Conservation (phyloP, 2,329 filamentous ascomycete genomes). For the Penicillium sp. region DNA sequence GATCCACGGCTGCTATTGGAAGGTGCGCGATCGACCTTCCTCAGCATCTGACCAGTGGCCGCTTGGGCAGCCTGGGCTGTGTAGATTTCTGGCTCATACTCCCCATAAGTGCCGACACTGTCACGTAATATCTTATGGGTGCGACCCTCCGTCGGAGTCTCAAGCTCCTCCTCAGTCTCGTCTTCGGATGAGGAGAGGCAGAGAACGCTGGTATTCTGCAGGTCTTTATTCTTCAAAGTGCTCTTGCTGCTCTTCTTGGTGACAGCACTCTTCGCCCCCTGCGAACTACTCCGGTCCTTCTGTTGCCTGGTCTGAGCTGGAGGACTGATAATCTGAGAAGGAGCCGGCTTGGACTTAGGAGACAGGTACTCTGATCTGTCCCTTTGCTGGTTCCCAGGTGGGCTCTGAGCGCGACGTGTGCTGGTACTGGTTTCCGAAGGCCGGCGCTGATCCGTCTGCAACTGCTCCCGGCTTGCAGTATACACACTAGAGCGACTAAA, state of each 20-base stretch:
- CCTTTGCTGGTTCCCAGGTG: constrained; percentile 25
- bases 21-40: constrained; percentile 28
- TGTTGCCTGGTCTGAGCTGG: constrained; percentile 19
- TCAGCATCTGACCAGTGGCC: constrained; percentile 27
- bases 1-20: constrained; percentile 30
- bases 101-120: constrained; percentile 41
- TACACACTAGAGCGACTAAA: constrained; percentile 27
- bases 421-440: constrained; percentile 17
- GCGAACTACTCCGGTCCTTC: constrained; percentile 12
- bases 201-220: constrained; percentile 48
- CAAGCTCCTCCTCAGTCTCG: constrained; percentile 39
- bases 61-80: constrained; percentile 42
- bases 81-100: constrained; percentile 45
- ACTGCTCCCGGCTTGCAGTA: constrained; percentile 24
- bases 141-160: constrained; percentile 13
- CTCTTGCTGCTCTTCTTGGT: constrained; percentile 41
- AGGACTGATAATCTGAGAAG: constrained; percentile 15
- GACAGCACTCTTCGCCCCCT: constrained; percentile 22
- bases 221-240: constrained; percentile 40
- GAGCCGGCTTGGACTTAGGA: constrained; percentile 19
- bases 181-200: constrained; percentile 53
- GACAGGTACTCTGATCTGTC: constrained; percentile 21
- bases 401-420: constrained; percentile 23
- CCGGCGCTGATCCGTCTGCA: constrained; percentile 17
- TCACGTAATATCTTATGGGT: constrained; percentile 30